Percentiles rank a stretch among this genome's conserved stretches.
These are phyloP conservation scores for Cardamine occulta DNA, from an alignment of 345 rosid species.

Conservation along the genomic window DNA sequence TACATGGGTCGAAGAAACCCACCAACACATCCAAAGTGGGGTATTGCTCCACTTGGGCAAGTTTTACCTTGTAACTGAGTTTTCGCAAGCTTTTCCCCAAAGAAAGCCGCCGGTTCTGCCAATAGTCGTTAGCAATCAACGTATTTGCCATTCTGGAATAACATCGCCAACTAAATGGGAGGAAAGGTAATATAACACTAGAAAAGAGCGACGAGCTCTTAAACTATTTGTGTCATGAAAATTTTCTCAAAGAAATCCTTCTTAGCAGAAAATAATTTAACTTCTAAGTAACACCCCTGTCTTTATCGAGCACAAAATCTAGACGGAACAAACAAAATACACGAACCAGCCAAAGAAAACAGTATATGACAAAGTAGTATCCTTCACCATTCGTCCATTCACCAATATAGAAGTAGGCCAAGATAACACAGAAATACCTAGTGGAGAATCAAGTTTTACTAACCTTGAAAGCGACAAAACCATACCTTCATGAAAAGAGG, in stretches of 20 bases:
- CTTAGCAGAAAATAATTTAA: background rate
- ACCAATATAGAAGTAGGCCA: slow-evolving; percentile 1
- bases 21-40: slow-evolving; percentile 33
- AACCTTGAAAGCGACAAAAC: background rate
- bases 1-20: slow-evolving; percentile 43
- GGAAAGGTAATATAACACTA: slow-evolving; percentile 18
- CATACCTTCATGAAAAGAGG: slow-evolving; percentile 86
- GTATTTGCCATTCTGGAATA: slow-evolving; percentile 13
- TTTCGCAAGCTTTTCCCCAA: slow-evolving; percentile 48
- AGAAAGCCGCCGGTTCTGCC: slow-evolving; percentile 45
- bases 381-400: slow-evolving; percentile 20
- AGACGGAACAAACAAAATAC: slow-evolving; percentile 4
- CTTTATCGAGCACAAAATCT: slow-evolving; percentile 13
- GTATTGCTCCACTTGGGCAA: slow-evolving; percentile 34
- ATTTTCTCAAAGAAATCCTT: slow-evolving; percentile 26
- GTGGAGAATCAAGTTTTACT: background rate
- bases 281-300: background rate
- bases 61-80: slow-evolving; percentile 48
- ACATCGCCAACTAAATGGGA: slow-evolving; percentile 16
- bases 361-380: slow-evolving; percentile 3
- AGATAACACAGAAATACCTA: background rate
- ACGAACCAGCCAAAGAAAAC: background rate
- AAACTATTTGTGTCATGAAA: slow-evolving; percentile 15
- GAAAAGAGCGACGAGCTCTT: slow-evolving; percentile 29
- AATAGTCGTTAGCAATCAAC: slow-evolving; percentile 31